Evolutionary conservation across 1,139 yeast genomes (phyloP), one percentile per base, ranked within the genome.

Genomic region (Pichia sp.): DNA sequence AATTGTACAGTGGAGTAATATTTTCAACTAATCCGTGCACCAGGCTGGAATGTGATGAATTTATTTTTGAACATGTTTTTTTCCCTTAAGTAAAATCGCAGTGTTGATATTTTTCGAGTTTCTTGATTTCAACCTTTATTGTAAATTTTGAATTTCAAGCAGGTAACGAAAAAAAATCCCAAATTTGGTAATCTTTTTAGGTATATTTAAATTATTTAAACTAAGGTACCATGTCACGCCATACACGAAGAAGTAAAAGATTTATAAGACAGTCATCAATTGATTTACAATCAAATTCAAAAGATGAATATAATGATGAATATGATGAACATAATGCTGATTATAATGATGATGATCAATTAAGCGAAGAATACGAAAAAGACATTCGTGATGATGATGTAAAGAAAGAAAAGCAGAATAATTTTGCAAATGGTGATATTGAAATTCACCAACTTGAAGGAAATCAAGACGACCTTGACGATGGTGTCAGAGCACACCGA

Each of bases 391-490:
- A 44, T 27, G 24, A 18, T 13, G 53, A 58, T 55, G 53, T 56
- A 34, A 50, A 53, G 44, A 35, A 22, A 8, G 18, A 15, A n/a
- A 27, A 25, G 8, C 36, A 18, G 7, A 16, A 27, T 54, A 56
- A 23, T n/a, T n/a, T n/a, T 13, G 4, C 12, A 7, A 18, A 27
- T 16, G 12, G 4, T 32, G 20, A 8, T 15, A 22, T 16, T 15
- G 7, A 29, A 53, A 57, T 23, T 7, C 7, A 16, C 12, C 7
- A 27, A 11, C 7, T 16, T 32, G 8, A 49, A 23, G 48, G 50
- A n/a, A 55, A 50, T 1, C 60, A 58, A 8, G 70, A 61, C 1
- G 70, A 64, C 11, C 72, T 66, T 3, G 72, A 66, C 15, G 74
- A 68, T 16, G 71, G 60, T 8, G 38, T 52, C 7, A 63, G 56